Percentiles rank a stretch among this genome's conserved stretches.
phyloP scores from a whole-genome alignment of 495 filamentous ascomycete genomes.

The Neurospora sp. region DNA sequence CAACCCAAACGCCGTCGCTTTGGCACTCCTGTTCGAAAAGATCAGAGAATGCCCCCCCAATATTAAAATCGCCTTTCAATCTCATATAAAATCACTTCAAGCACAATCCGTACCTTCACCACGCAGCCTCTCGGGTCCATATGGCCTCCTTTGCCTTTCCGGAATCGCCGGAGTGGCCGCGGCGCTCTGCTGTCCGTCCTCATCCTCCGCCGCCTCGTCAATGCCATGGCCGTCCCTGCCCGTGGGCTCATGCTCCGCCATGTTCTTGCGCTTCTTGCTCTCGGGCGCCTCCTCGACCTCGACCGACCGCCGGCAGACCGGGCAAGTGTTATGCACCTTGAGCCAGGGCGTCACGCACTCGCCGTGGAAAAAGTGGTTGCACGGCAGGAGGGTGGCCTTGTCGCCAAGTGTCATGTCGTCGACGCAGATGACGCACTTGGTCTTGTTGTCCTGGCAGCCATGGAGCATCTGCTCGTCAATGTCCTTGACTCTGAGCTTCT shows the following conservation, averaged over 20 bases:
- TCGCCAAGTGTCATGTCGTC: slow-evolving; percentile 65
- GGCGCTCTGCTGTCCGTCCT: background rate
- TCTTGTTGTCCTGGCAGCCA: slow-evolving; percentile 33
- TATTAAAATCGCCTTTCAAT: background rate
- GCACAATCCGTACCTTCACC: background rate
- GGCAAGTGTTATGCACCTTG: slow-evolving; percentile 75
- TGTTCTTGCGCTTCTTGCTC: background rate
- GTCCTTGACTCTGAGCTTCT: slow-evolving; percentile 53
- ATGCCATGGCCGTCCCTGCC: background rate
- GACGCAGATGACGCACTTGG: slow-evolving; percentile 85
- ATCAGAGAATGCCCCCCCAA: background rate
- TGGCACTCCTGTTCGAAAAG: background rate
- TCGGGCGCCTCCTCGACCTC: slow-evolving; percentile 19
- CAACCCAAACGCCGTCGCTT: background rate
- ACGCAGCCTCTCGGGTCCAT: background rate
- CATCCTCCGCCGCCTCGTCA: background rate
- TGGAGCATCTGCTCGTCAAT: slow-evolving; percentile 52
- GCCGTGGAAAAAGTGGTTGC: slow-evolving; percentile 82
- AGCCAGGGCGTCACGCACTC: slow-evolving; percentile 69
- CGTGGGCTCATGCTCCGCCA: background rate
- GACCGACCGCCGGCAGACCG: slow-evolving; percentile 71
- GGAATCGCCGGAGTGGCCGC: background rate
- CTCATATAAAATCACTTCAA: background rate
- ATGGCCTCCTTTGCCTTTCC: background rate
- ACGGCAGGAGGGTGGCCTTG: slow-evolving; percentile 69